Percentiles rank a stretch among this genome's conserved stretches.
Evolutionary conservation across 306 rosid species (phyloP).

Genomic region (Malus sylvestris): DNA sequence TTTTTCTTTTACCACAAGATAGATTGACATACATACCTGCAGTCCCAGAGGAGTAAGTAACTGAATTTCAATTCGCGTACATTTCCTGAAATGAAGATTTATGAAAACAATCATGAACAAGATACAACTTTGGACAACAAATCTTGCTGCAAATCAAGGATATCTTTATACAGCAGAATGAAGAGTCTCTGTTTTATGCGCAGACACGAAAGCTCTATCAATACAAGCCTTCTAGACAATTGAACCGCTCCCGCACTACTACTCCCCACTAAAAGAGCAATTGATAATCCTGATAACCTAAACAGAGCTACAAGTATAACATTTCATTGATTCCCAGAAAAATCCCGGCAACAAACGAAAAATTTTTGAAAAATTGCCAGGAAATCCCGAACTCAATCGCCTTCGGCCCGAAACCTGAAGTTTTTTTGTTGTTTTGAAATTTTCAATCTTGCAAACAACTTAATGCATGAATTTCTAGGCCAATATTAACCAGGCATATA

Average conservation of each 20-base stretch:
- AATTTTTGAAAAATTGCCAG: too few relatives aligned
- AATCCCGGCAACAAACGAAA: neutral
- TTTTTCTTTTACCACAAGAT: too few relatives aligned
- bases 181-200: too few relatives aligned
- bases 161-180: too few relatives aligned
- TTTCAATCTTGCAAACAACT: neutral
- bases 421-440: too few relatives aligned
- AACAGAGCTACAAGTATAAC: neutral
- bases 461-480: neutral
- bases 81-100: conserved; percentile 53
- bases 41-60: conserved; percentile 84
- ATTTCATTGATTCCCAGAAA: neutral
- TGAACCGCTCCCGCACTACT: too few relatives aligned
- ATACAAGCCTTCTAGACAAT: too few relatives aligned
- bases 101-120: neutral
- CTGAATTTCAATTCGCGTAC: conserved; percentile 94
- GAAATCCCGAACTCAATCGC: neutral
- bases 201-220: too few relatives aligned
- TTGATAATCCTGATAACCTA: neutral
- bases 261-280: too few relatives aligned
- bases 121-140: neutral
- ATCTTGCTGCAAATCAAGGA: neutral
- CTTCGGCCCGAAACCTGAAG: neutral
- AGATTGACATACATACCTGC: conserved; percentile 60
- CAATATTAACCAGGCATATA: neutral